phyloP scores from a whole-genome alignment of 116 monocot genomes.

The Papilionanthe hybrid region DNA sequence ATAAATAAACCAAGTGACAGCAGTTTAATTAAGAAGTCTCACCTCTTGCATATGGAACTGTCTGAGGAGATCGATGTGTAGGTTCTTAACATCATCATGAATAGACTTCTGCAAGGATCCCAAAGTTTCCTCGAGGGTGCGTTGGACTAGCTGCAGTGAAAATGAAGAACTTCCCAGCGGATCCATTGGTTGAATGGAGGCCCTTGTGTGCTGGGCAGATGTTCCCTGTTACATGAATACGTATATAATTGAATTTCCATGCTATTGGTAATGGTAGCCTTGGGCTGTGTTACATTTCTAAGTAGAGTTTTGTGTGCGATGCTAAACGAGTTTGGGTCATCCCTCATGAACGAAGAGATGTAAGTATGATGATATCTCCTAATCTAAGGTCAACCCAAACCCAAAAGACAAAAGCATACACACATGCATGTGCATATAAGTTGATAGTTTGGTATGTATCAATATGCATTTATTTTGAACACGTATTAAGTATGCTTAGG shows the following conservation, averaged over 20 bases:
- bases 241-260: not conserved
- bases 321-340: not conserved
- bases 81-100: constrained; percentile 84
- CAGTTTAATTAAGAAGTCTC: not conserved
- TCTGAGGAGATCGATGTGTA: constrained; percentile 86
- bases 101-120: constrained; percentile 73
- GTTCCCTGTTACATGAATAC: constrained; percentile 40
- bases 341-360: not conserved
- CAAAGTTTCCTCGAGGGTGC: constrained; percentile 87
- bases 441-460: not conserved
- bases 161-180: constrained; percentile 68
- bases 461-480: not conserved
- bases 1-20: too few relatives aligned
- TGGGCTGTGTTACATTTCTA: not conserved
- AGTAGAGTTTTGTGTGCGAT: not conserved
- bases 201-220: constrained; percentile 20
- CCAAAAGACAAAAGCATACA: not conserved
- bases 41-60: constrained; percentile 98
- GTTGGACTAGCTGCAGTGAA: constrained; percentile 84
- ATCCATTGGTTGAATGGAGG: constrained; percentile 26
- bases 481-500: not conserved
- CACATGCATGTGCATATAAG: not conserved
- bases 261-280: too few relatives aligned
- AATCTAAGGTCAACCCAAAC: not conserved
- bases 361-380: not conserved